phyloP scores from a whole-genome alignment of 1,284 basidiomycete species.

The Singerocomus rubriflavus region DNA sequence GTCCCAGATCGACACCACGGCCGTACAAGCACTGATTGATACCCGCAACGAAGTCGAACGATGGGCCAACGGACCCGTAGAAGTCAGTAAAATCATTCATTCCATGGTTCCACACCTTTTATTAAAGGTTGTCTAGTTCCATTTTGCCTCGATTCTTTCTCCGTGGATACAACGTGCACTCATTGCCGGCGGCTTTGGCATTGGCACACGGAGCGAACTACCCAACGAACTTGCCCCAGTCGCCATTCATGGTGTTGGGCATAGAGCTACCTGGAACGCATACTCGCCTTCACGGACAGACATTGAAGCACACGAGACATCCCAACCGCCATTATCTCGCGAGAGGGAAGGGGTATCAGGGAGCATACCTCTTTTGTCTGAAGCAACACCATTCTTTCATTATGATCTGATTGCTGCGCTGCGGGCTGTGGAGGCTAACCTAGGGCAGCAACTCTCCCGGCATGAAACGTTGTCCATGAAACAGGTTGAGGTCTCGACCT shows the following conservation, averaged over 20 bases:
- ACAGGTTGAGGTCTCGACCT: conserved; percentile 1
- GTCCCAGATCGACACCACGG: conserved; percentile 83
- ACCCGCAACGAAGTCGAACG: conserved; percentile 83
- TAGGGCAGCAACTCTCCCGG: neutral
- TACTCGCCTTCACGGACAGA: conserved; percentile 25
- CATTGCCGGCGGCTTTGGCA: conserved; percentile 85
- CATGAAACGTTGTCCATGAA: conserved; percentile 17
- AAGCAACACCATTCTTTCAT: conserved; percentile 84
- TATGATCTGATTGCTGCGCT: conserved; percentile 77
- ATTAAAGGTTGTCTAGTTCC: conserved; percentile 52
- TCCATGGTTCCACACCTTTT: neutral
- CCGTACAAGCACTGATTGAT: conserved; percentile 89
- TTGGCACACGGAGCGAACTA: conserved; percentile 42
- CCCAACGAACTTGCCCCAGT: conserved; percentile 73
- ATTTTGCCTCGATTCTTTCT: conserved; percentile 85
- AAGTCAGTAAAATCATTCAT: conserved; percentile 44
- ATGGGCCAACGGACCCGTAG: conserved; percentile 80
- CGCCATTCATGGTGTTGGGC: conserved; percentile 55
- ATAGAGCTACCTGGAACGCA: conserved; percentile 22
- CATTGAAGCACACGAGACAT: conserved; percentile 37
- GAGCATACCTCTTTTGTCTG: conserved; percentile 43
- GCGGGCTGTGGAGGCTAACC: conserved; percentile 56
- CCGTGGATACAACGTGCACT: conserved; percentile 94
- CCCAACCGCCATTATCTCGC: conserved; percentile 12
- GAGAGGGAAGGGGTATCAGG: conserved; percentile 8